A percentile compares a stretch with the other conserved stretches of the same genome.
Conservation (phyloP, 768 basidiomycete species). For the Mycena olivaceomarginata region DNA sequence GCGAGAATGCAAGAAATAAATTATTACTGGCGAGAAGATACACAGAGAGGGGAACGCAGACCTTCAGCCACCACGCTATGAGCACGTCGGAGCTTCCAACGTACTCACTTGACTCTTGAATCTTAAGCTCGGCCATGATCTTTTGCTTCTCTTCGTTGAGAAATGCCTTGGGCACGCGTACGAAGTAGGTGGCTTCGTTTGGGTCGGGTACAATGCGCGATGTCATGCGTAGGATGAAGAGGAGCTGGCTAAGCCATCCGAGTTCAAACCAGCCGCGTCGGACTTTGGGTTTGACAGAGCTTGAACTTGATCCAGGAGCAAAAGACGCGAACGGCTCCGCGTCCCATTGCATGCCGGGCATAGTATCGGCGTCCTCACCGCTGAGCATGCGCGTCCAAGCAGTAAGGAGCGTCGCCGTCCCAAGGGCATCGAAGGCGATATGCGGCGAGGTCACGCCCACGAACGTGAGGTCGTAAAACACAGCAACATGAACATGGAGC, state of each 20-base stretch:
- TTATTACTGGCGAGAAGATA: no score
- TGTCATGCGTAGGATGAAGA: not conserved
- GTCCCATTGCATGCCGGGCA: conserved; percentile 32
- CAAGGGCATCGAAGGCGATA: conserved; percentile 19
- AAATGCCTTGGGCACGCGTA: not conserved
- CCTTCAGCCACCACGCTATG: conserved; percentile 38
- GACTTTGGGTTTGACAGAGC: not conserved
- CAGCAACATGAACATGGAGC: conserved; percentile 30
- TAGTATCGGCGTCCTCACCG: conserved; percentile 17
- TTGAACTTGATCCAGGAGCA: not conserved
- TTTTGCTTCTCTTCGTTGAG: not conserved
- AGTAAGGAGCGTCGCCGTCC: conserved; percentile 11
- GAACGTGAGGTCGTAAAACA: conserved; percentile 38
- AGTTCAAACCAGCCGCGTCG: not conserved
- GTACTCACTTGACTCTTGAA: not conserved
- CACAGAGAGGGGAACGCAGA: not conserved
- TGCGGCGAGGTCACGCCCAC: conserved; percentile 29
- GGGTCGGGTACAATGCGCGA: not conserved
- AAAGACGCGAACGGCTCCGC: not conserved
- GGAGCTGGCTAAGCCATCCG: not conserved
- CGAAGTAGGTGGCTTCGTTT: not conserved
- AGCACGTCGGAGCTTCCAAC: conserved; percentile 30
- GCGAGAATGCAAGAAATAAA: not conserved
- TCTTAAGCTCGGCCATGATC: not conserved
- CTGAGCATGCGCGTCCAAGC: conserved; percentile 27